Percentiles rank a stretch among this genome's conserved stretches.
These are phyloP conservation scores for Solanum commersonii DNA, from an alignment of 257 asterid genomes.

Conservation along the genomic window DNA sequence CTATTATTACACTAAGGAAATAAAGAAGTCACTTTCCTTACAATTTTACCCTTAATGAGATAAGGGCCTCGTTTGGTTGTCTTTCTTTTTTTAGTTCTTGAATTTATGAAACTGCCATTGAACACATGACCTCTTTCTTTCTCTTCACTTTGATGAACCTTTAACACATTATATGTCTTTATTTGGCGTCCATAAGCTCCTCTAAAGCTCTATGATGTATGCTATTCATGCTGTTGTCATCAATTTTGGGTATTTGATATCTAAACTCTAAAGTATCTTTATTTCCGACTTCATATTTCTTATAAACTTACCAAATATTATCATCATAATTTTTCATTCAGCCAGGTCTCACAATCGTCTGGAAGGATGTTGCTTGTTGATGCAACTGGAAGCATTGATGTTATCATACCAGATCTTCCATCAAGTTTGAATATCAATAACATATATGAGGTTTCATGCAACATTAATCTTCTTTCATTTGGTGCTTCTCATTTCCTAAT, in stretches of 20 bases:
- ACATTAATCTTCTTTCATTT: neutral
- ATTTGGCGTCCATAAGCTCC: neutral
- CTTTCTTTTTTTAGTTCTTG: neutral
- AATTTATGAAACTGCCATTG: neutral
- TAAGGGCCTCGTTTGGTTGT: neutral
- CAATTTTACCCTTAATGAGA: neutral
- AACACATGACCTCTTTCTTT: neutral
- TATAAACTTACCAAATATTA: neutral
- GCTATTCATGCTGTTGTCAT: neutral
- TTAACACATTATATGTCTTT: neutral
- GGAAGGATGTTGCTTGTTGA: slow-evolving; percentile 87
- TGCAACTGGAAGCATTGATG: slow-evolving; percentile 81
- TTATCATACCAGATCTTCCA: slow-evolving; percentile 42
- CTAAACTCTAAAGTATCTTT: neutral
- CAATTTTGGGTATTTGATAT: neutral
- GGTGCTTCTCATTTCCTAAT: neutral
- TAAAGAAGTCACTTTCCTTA: neutral
- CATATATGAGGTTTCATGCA: slow-evolving; percentile 52
- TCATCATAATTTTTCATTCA: slow-evolving; percentile 10
- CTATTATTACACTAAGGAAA: neutral
- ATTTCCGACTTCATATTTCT: neutral
- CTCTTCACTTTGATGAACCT: neutral
- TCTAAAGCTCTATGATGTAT: neutral
- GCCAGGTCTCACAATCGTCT: slow-evolving; percentile 64
- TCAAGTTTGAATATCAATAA: slow-evolving; percentile 35